Conservation (phyloP, 2,329 filamentous ascomycete genomes). For the Aureobasidium leucospermi region DNA sequence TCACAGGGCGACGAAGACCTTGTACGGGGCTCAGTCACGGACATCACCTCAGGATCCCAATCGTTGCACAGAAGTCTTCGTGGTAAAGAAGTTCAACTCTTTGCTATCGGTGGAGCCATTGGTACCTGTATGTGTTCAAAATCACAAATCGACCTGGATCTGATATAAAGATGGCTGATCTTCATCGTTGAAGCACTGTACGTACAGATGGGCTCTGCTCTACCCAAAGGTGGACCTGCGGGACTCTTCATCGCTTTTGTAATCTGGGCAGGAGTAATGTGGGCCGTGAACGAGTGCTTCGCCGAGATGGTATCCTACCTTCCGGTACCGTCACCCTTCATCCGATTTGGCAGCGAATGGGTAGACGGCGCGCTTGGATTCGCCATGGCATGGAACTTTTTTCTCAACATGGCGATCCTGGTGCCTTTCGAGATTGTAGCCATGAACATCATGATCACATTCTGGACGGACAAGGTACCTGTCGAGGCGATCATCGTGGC, state of each 20-base stretch:
- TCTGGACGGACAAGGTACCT: conserved; percentile 16
- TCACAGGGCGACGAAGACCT: not conserved
- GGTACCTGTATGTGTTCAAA: conserved; percentile 15
- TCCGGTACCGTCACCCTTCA: conserved; percentile 7
- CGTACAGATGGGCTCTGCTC: conserved; percentile 17
- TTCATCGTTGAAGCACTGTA: not conserved
- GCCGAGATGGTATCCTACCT: conserved; percentile 8
- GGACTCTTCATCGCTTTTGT: conserved; percentile 30
- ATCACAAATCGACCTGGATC: not conserved
- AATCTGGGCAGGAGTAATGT: conserved; percentile 24
- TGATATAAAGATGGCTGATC: not conserved
- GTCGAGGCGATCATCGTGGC: conserved; percentile 14
- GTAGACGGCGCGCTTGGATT: conserved; percentile 51
- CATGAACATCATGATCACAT: conserved; percentile 12
- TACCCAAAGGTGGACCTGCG: conserved; percentile 35
- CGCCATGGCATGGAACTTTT: conserved; percentile 38
- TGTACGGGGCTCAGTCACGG: not conserved
- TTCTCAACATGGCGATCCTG: conserved; percentile 41
- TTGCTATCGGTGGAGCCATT: conserved; percentile 18
- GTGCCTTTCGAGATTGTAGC: conserved; percentile 36
- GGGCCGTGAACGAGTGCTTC: conserved; percentile 17
- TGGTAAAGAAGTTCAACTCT: conserved; percentile 18
- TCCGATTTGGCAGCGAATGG: conserved; percentile 43
- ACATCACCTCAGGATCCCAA: not conserved
- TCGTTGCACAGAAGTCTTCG: conserved; percentile 9